Percentiles rank a stretch among this genome's conserved stretches.
phyloP scores from a whole-genome alignment of 768 basidiomycete species.

The Tremella yokohamensis region DNA sequence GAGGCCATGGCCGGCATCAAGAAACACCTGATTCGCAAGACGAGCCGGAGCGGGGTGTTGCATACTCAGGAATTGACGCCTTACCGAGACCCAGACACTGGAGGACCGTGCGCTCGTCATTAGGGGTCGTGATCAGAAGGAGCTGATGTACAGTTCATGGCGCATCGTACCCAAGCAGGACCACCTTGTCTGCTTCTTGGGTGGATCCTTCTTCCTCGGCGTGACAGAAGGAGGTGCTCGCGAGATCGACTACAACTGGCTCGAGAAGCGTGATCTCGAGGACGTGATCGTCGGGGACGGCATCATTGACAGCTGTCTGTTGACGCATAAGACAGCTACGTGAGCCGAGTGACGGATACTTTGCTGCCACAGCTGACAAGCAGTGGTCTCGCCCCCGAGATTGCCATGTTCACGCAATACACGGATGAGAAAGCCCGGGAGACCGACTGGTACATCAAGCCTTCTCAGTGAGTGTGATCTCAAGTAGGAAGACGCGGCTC shows the following conservation, averaged over 20 bases:
- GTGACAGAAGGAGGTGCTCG: slow-evolving; percentile 57
- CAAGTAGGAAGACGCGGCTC: too few species aligned
- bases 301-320: slow-evolving; percentile 78
- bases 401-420: slow-evolving; percentile 71
- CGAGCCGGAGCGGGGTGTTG: slow-evolving; percentile 59
- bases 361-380: not conserved
- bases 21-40: slow-evolving; percentile 66
- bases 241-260: slow-evolving; percentile 55
- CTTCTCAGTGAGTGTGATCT: slow-evolving; percentile 36
- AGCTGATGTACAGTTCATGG: slow-evolving; percentile 59
- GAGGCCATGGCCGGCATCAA: slow-evolving; percentile 79
- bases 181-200: slow-evolving; percentile 92
- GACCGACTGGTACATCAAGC: slow-evolving; percentile 85
- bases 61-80: slow-evolving; percentile 83
- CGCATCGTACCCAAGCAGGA: slow-evolving; percentile 82
- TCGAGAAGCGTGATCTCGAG: slow-evolving; percentile 62
- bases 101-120: slow-evolving; percentile 22
- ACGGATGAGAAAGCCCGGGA: slow-evolving; percentile 53
- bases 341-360: slow-evolving; percentile 51
- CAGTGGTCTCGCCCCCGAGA: slow-evolving; percentile 83
- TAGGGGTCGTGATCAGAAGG: slow-evolving; percentile 4
- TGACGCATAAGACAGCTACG: slow-evolving; percentile 70
- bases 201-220: slow-evolving; percentile 85
- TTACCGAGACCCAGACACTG: slow-evolving; percentile 49
- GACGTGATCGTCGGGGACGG: slow-evolving; percentile 80